phyloP scores from a whole-genome alignment of 768 basidiomycete genomes.

The Lentinus tigrinus region DNA sequence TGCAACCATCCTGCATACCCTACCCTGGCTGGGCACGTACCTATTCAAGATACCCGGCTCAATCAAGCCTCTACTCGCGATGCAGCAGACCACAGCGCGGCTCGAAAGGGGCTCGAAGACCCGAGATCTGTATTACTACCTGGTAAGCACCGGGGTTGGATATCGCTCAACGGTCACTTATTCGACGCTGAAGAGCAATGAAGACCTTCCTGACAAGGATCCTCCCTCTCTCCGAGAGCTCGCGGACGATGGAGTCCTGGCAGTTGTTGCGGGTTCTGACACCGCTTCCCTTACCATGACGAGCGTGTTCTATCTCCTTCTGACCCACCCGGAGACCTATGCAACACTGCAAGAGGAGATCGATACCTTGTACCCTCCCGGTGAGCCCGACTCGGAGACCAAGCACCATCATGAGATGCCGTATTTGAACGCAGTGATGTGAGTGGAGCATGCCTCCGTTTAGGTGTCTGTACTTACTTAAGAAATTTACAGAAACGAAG shows the following conservation, averaged over 20 bases:
- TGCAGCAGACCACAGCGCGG: constrained; percentile 7
- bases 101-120: constrained; percentile 18
- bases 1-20: not conserved
- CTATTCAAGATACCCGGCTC: not conserved
- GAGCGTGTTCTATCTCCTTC: constrained; percentile 25
- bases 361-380: constrained; percentile 21
- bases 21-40: constrained; percentile 6
- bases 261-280: constrained; percentile 31
- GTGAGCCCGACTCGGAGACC: constrained; percentile 20
- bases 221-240: constrained; percentile 4
- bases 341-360: constrained; percentile 23
- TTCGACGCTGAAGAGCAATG: constrained; percentile 9
- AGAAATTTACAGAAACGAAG: constrained; percentile 38
- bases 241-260: constrained; percentile 20
- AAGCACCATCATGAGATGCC: constrained; percentile 23
- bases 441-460: not conserved
- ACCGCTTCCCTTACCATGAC: constrained; percentile 27
- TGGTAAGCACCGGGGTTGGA: constrained; percentile 29
- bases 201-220: constrained; percentile 6
- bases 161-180: too few relatives aligned
- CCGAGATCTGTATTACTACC: constrained; percentile 42
- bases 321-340: constrained; percentile 25
- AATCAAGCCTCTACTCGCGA: not conserved
- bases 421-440: constrained; percentile 37
- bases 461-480: constrained; percentile 26